Evolutionary conservation across 140 eudicot genomes (phyloP).

Genomic region (Bidens hawaiensis): DNA sequence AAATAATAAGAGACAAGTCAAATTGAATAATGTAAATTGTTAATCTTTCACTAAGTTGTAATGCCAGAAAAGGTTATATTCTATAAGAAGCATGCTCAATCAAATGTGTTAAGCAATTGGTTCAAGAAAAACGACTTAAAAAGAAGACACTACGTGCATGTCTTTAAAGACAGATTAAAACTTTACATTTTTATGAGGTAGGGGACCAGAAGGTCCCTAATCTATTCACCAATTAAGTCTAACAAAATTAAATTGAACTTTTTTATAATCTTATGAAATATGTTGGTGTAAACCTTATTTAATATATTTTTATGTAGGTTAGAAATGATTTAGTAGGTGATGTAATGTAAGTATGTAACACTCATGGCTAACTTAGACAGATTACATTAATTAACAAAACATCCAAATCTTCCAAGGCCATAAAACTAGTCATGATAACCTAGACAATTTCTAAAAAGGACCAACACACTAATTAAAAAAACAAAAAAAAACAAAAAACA

Average conservation of each 20-base stretch:
- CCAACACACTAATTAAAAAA: no score
- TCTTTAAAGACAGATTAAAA: background rate
- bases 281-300: background rate
- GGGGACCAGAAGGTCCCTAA: no score
- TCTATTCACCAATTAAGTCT: no score
- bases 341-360: background rate
- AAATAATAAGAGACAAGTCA: background rate
- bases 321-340: background rate
- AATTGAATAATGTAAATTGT: constrained; percentile 20
- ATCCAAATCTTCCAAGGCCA: background rate
- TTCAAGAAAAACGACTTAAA: constrained; percentile 13
- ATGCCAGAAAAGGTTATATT: constrained; percentile 17
- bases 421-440: background rate
- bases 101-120: constrained; percentile 9
- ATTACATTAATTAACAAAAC: no score
- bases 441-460: no score
- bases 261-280: background rate
- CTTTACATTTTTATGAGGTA: background rate
- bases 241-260: background rate
- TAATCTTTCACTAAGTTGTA: background rate
- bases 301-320: background rate
- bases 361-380: background rate
- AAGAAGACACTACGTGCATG: constrained; percentile 17
- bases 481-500: no score
- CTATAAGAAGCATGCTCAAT: constrained; percentile 21